These are phyloP conservation scores for Leptomonas seymouri DNA, from an alignment of 208 protist genomes.

Conservation along the genomic window DNA sequence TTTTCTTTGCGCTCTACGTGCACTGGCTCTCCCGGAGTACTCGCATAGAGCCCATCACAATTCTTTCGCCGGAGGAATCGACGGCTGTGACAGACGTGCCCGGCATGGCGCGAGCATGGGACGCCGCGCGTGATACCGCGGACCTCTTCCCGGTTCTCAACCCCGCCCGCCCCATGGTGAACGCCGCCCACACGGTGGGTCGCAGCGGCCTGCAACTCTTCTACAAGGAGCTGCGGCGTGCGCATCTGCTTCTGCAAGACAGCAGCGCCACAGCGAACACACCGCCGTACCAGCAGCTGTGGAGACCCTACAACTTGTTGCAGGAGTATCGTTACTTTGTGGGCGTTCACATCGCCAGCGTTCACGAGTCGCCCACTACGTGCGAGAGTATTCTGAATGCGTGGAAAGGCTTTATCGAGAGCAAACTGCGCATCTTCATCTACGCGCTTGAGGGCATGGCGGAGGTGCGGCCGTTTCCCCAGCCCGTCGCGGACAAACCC, in stretches of 20 bases:
- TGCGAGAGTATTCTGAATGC: slow-evolving; percentile 40
- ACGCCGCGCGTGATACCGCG: slow-evolving; percentile 28
- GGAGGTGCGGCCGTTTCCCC: slow-evolving; percentile 66
- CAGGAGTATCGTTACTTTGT: slow-evolving; percentile 58
- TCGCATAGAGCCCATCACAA: slow-evolving; percentile 58
- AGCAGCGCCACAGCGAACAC: not conserved
- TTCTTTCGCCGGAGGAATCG: slow-evolving; percentile 40
- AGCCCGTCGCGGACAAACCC: slow-evolving; percentile 6
- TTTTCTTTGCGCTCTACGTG: slow-evolving; percentile 90
- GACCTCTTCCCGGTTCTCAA: slow-evolving; percentile 97
- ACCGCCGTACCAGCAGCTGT: slow-evolving; percentile 33
- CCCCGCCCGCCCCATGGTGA: slow-evolving; percentile 97
- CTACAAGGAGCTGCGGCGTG: slow-evolving; percentile 63
- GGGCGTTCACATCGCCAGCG: slow-evolving; percentile 54
- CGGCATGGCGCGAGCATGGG: slow-evolving; percentile 74
- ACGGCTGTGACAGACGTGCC: slow-evolving; percentile 32
- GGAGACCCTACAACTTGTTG: slow-evolving; percentile 45
- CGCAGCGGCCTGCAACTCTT: slow-evolving; percentile 69
- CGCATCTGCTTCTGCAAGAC: slow-evolving; percentile 35
- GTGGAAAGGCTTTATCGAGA: slow-evolving; percentile 80
- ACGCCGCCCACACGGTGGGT: slow-evolving; percentile 92
- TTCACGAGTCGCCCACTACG: slow-evolving; percentile 5
- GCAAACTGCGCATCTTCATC: slow-evolving; percentile 77
- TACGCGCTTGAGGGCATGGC: slow-evolving; percentile 72
- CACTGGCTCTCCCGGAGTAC: slow-evolving; percentile 63